phyloP scores from a whole-genome alignment of 345 rosid species.

The Microcos paniculata region DNA sequence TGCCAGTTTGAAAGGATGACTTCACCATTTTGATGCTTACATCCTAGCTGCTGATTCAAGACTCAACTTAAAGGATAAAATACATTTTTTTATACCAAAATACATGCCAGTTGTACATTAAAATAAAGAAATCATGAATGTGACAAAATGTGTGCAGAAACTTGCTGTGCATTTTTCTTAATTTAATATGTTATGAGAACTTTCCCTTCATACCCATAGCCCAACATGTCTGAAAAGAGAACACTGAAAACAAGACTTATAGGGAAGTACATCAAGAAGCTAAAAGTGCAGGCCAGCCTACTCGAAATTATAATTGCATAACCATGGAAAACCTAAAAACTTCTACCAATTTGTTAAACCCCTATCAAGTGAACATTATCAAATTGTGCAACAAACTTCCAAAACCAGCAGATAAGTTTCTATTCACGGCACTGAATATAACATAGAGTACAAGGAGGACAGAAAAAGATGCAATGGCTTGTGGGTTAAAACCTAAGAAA shows the following conservation, averaged over 20 bases:
- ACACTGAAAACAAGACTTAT: background rate
- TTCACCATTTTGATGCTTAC: slow-evolving; percentile 30
- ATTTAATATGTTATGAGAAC: background rate
- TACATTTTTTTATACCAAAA: slow-evolving; percentile 15
- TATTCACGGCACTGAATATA: background rate
- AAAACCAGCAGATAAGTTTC: background rate
- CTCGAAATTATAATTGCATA: background rate
- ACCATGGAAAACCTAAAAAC: background rate
- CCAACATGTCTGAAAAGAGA: background rate
- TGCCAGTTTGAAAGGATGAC: slow-evolving; percentile 12
- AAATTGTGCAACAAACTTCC: too few relatives aligned
- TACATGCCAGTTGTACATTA: background rate
- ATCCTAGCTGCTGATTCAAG: slow-evolving; percentile 25
- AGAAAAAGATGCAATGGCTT: background rate
- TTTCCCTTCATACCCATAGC: background rate
- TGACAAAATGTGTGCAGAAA: background rate
- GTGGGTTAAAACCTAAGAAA: background rate
- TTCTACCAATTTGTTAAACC: background rate
- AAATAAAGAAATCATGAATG: background rate
- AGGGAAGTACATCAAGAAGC: background rate
- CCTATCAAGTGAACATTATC: background rate
- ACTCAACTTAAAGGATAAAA: slow-evolving; percentile 20
- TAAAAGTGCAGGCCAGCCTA: background rate
- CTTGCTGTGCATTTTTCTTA: background rate
- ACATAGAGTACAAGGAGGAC: background rate